phyloP scores from a whole-genome alignment of 1,284 basidiomycete species.

The Takashimella tepidaria region DNA sequence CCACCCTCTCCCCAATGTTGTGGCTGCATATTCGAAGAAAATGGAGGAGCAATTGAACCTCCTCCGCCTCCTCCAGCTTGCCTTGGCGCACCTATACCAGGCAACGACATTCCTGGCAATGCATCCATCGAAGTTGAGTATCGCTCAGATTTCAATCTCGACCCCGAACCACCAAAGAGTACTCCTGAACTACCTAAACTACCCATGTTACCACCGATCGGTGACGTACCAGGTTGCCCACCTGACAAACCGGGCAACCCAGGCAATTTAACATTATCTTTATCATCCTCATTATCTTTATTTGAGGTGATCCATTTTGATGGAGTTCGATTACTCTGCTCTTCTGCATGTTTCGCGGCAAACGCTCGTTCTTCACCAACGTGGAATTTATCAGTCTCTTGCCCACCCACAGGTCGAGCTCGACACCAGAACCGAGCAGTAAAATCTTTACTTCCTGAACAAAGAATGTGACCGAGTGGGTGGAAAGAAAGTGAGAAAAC shows the following conservation, averaged over 20 bases:
- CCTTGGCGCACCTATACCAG: neutral
- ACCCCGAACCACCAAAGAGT: slow-evolving; percentile 14
- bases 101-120: neutral
- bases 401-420: slow-evolving; percentile 57
- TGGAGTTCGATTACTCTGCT: slow-evolving; percentile 6
- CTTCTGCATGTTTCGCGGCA: slow-evolving; percentile 50
- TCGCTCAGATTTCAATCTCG: neutral
- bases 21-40: too few species aligned
- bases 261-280: slow-evolving; percentile 2
- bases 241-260: slow-evolving; percentile 10
- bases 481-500: slow-evolving; percentile 95
- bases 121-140: neutral
- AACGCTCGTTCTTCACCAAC: slow-evolving; percentile 39
- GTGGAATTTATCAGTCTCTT: slow-evolving; percentile 58
- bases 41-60: too few species aligned
- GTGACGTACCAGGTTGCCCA: neutral
- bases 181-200: slow-evolving; percentile 9
- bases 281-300: slow-evolving; percentile 11
- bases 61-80: neutral
- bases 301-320: slow-evolving; percentile 9
- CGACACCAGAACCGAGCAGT: slow-evolving; percentile 97
- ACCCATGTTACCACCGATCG: neutral
- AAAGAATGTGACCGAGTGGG: slow-evolving; percentile 90
- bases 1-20: slow-evolving; percentile 16
- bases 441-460: slow-evolving; percentile 90